Percentiles rank a stretch among this genome's conserved stretches.
Conservation (phyloP, 2,329 filamentous ascomycete genomes). For the Sporothrix phasma region DNA sequence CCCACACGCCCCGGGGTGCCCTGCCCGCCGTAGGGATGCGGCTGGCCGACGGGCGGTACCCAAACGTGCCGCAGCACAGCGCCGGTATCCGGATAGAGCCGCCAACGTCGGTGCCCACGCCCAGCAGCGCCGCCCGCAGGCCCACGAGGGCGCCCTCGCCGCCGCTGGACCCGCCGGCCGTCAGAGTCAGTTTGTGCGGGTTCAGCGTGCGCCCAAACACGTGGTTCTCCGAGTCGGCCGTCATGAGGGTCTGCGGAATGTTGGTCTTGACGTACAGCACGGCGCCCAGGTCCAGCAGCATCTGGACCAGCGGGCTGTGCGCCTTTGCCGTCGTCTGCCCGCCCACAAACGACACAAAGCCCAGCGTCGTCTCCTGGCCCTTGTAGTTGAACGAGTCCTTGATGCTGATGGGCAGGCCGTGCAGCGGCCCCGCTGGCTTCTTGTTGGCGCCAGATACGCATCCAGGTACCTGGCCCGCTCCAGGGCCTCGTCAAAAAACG, state of each 20-base stretch:
- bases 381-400: slow-evolving; percentile 2
- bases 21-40: not conserved
- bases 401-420: slow-evolving; percentile 33
- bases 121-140: slow-evolving; percentile 26
- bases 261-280: slow-evolving; percentile 22
- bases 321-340: not conserved
- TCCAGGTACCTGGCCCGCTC: slow-evolving; percentile 27
- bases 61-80: slow-evolving; percentile 25
- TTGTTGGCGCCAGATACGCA: slow-evolving; percentile 23
- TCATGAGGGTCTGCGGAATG: slow-evolving; percentile 23
- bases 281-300: slow-evolving; percentile 22
- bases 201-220: slow-evolving; percentile 28
- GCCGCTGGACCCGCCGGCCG: slow-evolving; percentile 29
- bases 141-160: slow-evolving; percentile 29
- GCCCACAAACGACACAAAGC: not conserved
- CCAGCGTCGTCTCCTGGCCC: not conserved
- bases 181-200: slow-evolving; percentile 26
- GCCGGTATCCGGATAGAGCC: slow-evolving; percentile 22
- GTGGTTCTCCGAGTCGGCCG: slow-evolving; percentile 26
- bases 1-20: not conserved
- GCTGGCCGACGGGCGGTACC: slow-evolving; percentile 20
- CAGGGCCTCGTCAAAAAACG: slow-evolving; percentile 28
- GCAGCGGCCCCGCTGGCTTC: slow-evolving; percentile 28
- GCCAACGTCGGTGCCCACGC: slow-evolving; percentile 29
- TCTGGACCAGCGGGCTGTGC: slow-evolving; percentile 17